Base-by-base conservation (phyloP, 2,329 filamentous ascomycete species). In the Diaporthe sp. region DNA sequence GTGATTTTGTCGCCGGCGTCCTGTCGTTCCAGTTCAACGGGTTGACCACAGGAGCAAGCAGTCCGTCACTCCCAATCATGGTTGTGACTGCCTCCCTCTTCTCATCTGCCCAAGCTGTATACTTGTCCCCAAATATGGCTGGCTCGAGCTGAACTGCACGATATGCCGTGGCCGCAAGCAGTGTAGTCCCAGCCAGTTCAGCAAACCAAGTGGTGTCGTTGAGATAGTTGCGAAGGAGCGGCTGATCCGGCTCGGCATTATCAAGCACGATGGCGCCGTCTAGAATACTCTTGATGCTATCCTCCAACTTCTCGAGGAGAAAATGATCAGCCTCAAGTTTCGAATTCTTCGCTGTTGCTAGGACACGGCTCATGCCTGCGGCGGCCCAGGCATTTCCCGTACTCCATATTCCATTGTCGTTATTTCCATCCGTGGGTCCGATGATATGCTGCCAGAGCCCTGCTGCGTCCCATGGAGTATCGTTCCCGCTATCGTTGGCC, bases 171-270 rank as follows among this genome's bases (percentile, higher is more conserved):
- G 61, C 61, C 1, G 28, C 44, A 6, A 67, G 61, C 0, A 67
- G 44, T 1, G 61, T 17, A 0, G 61, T 67, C 19, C 61, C 61
- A 28, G 61, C 9, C 44, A 51, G 12, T 15, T 67, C 61, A 1
- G 5, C 44, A 10, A 49, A 67, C 44, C 61, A 51, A 10, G 17
- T 49, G 19, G 61, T 67, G 44, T 51, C 61, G 28, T 67, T 67
- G 28, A 67, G 61, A 1, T 67, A 67, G 25, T 67, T 67, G 19
- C 61, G 61, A 17, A 67, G 61, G 6, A 67, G 44, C 12, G 61
- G 44, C 44, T 67, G 19, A 5, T 51, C 61, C 3, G 28, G 44
- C 22, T 67, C 61, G 1, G 28, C 19, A 37, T 34, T 4, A 13
- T 67, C 61, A 5, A 67, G 7, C 3, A 19, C 9, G 17, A 67